Conservation (phyloP, 2,329 filamentous ascomycete genomes). For the Xylogone sp. region DNA sequence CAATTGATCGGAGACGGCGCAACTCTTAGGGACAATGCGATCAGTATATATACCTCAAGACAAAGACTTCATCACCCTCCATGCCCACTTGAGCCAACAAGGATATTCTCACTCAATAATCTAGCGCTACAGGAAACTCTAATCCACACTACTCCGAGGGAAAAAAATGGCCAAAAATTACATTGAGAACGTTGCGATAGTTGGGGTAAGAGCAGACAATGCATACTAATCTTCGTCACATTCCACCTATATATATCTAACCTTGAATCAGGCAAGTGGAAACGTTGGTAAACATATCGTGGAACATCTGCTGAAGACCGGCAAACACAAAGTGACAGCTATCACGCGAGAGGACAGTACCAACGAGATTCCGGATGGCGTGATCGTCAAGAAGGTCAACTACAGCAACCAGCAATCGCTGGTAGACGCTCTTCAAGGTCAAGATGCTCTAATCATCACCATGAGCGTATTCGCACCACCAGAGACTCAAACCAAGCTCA, state of each 20-base stretch:
- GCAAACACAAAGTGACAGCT: conserved; percentile 45
- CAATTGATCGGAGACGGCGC: no score
- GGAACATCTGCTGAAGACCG: conserved; percentile 21
- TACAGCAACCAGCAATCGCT: conserved; percentile 41
- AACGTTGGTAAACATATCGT: conserved; percentile 35
- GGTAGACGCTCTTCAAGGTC: conserved; percentile 44
- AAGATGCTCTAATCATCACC: conserved; percentile 55
- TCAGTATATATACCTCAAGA: no score
- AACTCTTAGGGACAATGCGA: no score
- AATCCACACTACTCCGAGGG: no score
- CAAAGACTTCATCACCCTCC: no score
- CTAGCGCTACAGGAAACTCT: no score
- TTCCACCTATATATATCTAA: background rate
- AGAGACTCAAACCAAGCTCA: conserved; percentile 43
- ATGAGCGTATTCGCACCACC: conserved; percentile 37
- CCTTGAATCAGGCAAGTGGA: conserved; percentile 35
- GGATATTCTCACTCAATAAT: no score
- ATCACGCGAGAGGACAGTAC: conserved; percentile 42
- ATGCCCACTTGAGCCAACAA: no score
- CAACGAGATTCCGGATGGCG: conserved; percentile 32
- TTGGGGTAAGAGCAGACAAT: conserved; percentile 35
- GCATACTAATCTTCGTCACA: background rate
- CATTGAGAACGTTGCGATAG: conserved; percentile 39
- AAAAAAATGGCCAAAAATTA: conserved; percentile 26
- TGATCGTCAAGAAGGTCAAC: conserved; percentile 38